A percentile compares a stretch with the other conserved stretches of the same genome.
phyloP scores from a whole-genome alignment of 345 rosid genomes.

The Brassica nigra region DNA sequence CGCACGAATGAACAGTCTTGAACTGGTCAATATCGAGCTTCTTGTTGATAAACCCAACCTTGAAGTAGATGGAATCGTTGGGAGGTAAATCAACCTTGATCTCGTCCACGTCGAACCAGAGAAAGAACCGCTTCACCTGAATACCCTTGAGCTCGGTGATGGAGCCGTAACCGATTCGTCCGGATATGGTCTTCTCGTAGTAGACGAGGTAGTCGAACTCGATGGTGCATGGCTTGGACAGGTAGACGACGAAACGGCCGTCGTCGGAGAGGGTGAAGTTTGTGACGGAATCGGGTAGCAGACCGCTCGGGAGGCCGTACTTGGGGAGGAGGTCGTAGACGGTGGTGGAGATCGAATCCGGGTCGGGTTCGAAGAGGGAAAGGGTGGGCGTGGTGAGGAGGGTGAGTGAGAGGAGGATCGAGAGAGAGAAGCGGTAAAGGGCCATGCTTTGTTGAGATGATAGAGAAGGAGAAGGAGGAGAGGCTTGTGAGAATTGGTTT shows the following conservation, averaged over 20 bases:
- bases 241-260: slow-evolving; percentile 58
- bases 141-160: slow-evolving; percentile 77
- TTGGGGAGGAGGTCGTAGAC: slow-evolving; percentile 85
- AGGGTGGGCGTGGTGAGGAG: slow-evolving; percentile 18
- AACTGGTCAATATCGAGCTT: slow-evolving; percentile 86
- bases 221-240: slow-evolving; percentile 59
- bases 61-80: slow-evolving; percentile 77
- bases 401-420: slow-evolving; percentile 39
- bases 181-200: slow-evolving; percentile 68
- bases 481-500: background rate
- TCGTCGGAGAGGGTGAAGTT: slow-evolving; percentile 64
- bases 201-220: slow-evolving; percentile 83
- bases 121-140: slow-evolving; percentile 67
- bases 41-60: slow-evolving; percentile 83
- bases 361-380: slow-evolving; percentile 38
- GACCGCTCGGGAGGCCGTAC: slow-evolving; percentile 87
- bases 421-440: slow-evolving; percentile 27
- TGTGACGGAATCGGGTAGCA: slow-evolving; percentile 64
- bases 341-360: slow-evolving; percentile 34
- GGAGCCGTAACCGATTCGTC: slow-evolving; percentile 71
- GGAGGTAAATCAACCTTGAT: slow-evolving; percentile 95
- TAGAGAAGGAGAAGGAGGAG: background rate
- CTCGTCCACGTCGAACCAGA: slow-evolving; percentile 84
- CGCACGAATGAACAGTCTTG: slow-evolving; percentile 74
- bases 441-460: slow-evolving; percentile 28